phyloP scores from a whole-genome alignment of 108 stramenopile genomes.

The Nitzschia sp. region DNA sequence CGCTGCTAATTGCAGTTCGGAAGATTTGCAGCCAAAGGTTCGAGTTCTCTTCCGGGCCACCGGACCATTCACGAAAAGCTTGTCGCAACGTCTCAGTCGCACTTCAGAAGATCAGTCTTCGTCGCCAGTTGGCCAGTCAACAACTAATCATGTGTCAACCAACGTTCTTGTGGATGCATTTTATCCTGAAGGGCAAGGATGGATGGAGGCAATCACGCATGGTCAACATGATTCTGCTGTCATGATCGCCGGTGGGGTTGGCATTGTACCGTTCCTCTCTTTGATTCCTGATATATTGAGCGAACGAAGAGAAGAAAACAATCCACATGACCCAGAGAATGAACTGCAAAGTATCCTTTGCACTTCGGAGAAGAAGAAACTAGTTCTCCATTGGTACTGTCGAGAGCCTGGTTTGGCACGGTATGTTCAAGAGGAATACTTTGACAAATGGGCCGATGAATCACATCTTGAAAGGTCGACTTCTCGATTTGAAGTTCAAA shows the following conservation, averaged over 20 bases:
- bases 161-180: slow-evolving; percentile 8
- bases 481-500: not conserved
- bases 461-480: not conserved
- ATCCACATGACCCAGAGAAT: not conserved
- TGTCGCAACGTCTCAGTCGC: not conserved
- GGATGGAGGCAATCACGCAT: not conserved
- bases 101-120: not conserved
- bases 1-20: not conserved
- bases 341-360: not conserved
- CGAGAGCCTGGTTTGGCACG: slow-evolving; percentile 18
- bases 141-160: not conserved
- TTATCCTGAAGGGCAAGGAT: not conserved
- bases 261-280: slow-evolving; percentile 26
- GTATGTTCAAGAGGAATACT: slow-evolving; percentile 10
- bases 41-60: slow-evolving; percentile 2
- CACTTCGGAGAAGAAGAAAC: not conserved
- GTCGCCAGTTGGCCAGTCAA: not conserved
- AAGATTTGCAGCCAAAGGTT: not conserved
- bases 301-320: not conserved
- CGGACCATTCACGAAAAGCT: slow-evolving; percentile 6
- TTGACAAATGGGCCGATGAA: not conserved
- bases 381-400: slow-evolving; percentile 25
- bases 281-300: not conserved
- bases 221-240: slow-evolving; percentile 11
- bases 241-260: slow-evolving; percentile 26